Base-by-base conservation (phyloP, 805 yeast species). In the Sungouiella thailandica region DNA sequence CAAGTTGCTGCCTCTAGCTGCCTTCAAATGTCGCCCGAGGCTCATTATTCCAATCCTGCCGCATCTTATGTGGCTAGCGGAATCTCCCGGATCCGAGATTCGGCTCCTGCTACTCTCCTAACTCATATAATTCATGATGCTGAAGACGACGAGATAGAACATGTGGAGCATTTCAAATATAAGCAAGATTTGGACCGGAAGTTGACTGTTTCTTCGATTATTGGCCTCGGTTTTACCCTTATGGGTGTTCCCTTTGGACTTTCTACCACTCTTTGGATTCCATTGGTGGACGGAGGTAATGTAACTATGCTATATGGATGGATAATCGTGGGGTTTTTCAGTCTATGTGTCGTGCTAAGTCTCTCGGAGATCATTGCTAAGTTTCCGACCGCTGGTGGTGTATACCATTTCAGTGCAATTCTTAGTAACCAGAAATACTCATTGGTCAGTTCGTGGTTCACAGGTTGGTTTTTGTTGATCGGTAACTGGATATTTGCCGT, bases 241-340 rank as follows among this genome's bases (percentile, higher is more conserved):
- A 82, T 84, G 89, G 84, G 86, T 26, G 89, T 86, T 0, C 90
- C 89, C 0, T 70, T 83, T 46, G 88, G 90, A 1, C 70, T 84
- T 46, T 76, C 87, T 7, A 76, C 86, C 3, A 82, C 88, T 1
- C 65, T 84, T 53, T 76, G 80, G 49, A 79, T 80, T 19, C 82
- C 85, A 3, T 59, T 84, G 34, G 68, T 78, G 7, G 84, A 83
- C 56, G 95, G 94, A 7, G 87, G 88, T 1, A 80, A 82, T 33
- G 77, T 78, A 10, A 81, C 93, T 0, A 79, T 84, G 27, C 61
- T 84, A 28, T 77, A 80, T 62, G 95, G 95, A 0, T 82, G 86
- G 77, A 47, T 80, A 2, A 55, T 79, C 1, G 84, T 82, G 27
- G 79, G 81, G 2, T 43, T 81, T 9, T 77, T 79, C 45, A 74